Conservation (phyloP, 1,284 basidiomycete genomes). For the Sporisorium graminicola region DNA sequence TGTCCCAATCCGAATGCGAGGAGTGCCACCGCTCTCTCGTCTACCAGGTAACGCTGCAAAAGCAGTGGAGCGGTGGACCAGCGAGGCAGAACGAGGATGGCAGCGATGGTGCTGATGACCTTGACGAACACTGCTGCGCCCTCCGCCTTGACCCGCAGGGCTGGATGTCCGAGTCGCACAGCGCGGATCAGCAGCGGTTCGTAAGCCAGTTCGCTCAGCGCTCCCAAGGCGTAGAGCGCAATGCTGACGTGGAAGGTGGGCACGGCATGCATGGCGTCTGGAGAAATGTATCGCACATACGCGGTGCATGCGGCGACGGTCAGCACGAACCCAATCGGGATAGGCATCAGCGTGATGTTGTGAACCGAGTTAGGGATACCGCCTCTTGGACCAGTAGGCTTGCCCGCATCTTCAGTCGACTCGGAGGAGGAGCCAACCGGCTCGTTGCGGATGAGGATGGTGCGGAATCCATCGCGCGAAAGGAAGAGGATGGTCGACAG, state of each 20-base stretch:
- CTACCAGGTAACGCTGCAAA: neutral
- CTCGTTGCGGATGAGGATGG: slow-evolving; percentile 47
- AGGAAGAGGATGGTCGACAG: slow-evolving; percentile 91
- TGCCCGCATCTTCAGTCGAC: neutral
- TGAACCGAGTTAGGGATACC: slow-evolving; percentile 37
- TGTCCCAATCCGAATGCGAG: slow-evolving; percentile 64
- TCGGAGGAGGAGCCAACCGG: neutral
- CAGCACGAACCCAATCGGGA: slow-evolving; percentile 51
- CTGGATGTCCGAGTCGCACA: slow-evolving; percentile 42
- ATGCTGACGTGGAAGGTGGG: slow-evolving; percentile 49
- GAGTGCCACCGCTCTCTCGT: slow-evolving; percentile 38
- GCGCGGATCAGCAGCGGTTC: slow-evolving; percentile 65
- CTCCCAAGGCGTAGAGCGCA: slow-evolving; percentile 58
- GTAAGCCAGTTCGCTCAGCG: slow-evolving; percentile 56
- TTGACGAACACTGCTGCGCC: slow-evolving; percentile 57
- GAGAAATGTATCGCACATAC: slow-evolving; percentile 51
- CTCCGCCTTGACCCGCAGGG: slow-evolving; percentile 61
- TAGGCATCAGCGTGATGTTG: slow-evolving; percentile 62
- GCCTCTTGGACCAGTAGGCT: slow-evolving; percentile 8
- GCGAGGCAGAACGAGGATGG: slow-evolving; percentile 20
- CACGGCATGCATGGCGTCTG: slow-evolving; percentile 37
- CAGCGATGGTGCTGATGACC: slow-evolving; percentile 44
- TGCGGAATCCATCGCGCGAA: slow-evolving; percentile 83
- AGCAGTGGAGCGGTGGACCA: slow-evolving; percentile 1
- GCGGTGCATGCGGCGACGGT: slow-evolving; percentile 26